phyloP scores from a whole-genome alignment of 345 rosid genomes.

The Brassica nigra region DNA sequence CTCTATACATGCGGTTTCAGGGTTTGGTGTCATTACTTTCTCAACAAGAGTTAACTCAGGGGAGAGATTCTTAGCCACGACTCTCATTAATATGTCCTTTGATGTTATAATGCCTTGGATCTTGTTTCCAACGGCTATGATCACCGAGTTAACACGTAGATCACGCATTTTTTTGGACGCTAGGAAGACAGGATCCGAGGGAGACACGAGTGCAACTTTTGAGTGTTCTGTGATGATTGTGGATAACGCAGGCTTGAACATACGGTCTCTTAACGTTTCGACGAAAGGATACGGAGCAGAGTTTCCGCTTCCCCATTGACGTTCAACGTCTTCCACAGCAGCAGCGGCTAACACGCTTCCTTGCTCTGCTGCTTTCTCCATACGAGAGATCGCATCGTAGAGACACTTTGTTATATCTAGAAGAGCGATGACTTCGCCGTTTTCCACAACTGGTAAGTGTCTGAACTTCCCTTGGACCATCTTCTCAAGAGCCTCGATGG shows the following conservation, averaged over 20 bases:
- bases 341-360: slow-evolving; percentile 95
- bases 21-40: slow-evolving; percentile 94
- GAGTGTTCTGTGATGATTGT: slow-evolving; percentile 73
- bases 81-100: slow-evolving; percentile 93
- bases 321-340: slow-evolving; percentile 94
- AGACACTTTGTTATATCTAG: slow-evolving; percentile 92
- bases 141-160: slow-evolving; percentile 70
- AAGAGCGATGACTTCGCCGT: slow-evolving; percentile 94
- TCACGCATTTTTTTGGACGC: slow-evolving; percentile 90
- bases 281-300: slow-evolving; percentile 73
- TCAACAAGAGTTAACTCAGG: slow-evolving; percentile 89
- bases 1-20: slow-evolving; percentile 80
- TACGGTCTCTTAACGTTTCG: slow-evolving; percentile 83
- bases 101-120: slow-evolving; percentile 89
- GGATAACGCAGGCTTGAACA: slow-evolving; percentile 92
- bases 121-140: slow-evolving; percentile 66
- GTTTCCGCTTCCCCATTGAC: slow-evolving; percentile 71
- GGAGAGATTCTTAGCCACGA: slow-evolving; percentile 91
- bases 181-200: slow-evolving; percentile 81
- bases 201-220: slow-evolving; percentile 71
- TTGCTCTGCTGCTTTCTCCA: slow-evolving; percentile 97
- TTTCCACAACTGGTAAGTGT: slow-evolving; percentile 96
- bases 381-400: slow-evolving; percentile 87
- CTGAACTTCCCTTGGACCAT: slow-evolving; percentile 97
- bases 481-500: slow-evolving; percentile 94